These are phyloP conservation scores for Scopulariopsis brevicaulis DNA, from an alignment of 2,329 filamentous ascomycete genomes.

Conservation along the genomic window DNA sequence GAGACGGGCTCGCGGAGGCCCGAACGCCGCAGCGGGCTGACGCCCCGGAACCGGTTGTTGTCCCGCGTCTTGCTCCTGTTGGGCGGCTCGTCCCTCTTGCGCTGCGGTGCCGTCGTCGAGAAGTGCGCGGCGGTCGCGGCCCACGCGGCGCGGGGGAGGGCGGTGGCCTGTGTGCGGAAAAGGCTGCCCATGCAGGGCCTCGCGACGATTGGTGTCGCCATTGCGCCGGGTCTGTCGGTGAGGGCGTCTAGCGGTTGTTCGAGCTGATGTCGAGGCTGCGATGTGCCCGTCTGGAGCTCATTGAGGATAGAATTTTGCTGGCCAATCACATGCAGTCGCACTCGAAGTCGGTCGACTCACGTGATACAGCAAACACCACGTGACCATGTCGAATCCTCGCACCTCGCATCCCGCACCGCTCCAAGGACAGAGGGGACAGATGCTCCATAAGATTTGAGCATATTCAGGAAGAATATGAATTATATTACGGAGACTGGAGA, in stretches of 20 bases:
- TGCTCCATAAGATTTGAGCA: no score
- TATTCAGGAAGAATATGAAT: no score
- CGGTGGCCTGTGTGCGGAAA: neutral
- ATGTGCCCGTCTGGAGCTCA: neutral
- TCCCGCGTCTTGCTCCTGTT: conserved; percentile 45
- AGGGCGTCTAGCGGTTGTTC: neutral
- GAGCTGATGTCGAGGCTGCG: neutral
- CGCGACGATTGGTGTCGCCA: conserved; percentile 1
- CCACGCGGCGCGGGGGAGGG: neutral
- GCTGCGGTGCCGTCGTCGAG: conserved; percentile 42
- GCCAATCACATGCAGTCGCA: neutral
- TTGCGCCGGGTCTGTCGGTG: neutral
- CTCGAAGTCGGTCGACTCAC: neutral
- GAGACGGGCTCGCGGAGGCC: conserved; percentile 66
- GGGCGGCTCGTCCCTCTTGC: conserved; percentile 15
- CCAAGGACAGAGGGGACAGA: no score
- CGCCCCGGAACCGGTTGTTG: conserved; percentile 67
- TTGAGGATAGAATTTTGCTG: conserved; percentile 4
- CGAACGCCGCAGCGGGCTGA: conserved; percentile 69
- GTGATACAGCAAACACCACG: neutral
- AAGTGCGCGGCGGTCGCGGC: conserved; percentile 20
- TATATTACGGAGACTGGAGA: no score
- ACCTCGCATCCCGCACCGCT: no score
- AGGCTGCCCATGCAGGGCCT: conserved; percentile 4
- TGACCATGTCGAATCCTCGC: neutral